A percentile compares a stretch with the other conserved stretches of the same genome.
These are phyloP conservation scores for Paragyromitra xinjiangensis DNA, from an alignment of 495 filamentous ascomycete genomes.

Conservation along the genomic window DNA sequence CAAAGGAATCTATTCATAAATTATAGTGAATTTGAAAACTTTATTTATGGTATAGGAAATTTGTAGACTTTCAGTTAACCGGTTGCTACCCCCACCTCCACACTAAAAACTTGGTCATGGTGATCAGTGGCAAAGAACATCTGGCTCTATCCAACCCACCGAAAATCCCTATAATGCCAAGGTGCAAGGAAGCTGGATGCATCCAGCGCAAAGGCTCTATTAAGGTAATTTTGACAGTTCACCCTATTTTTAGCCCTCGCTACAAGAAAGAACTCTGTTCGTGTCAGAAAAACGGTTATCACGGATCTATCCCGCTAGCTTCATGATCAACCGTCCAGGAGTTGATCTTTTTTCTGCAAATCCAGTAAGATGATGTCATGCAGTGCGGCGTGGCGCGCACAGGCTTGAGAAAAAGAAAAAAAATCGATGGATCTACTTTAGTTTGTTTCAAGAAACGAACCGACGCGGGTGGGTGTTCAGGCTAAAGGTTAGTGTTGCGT, in stretches of 20 bases:
- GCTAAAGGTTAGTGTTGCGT: constrained; percentile 1
- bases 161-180: not conserved
- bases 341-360: not conserved
- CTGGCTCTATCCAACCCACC: not conserved
- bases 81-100: not conserved
- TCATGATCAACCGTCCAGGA: not conserved
- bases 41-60: not conserved
- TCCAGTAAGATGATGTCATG: not conserved
- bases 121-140: not conserved
- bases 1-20: not conserved
- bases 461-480: not conserved
- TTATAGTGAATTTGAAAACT: not conserved
- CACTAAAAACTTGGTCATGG: not conserved
- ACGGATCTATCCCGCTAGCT: not conserved
- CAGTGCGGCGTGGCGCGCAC: not conserved
- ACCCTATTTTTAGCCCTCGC: not conserved
- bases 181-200: not conserved
- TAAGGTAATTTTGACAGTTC: not conserved
- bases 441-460: not conserved
- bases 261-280: no score
- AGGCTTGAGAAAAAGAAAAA: not conserved
- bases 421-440: not conserved
- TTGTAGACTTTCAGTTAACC: not conserved
- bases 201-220: not conserved
- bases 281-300: not conserved